A percentile compares a stretch with the other conserved stretches of the same genome.
Conservation (phyloP, 768 basidiomycete species). For the Hypholoma fasciculare region DNA sequence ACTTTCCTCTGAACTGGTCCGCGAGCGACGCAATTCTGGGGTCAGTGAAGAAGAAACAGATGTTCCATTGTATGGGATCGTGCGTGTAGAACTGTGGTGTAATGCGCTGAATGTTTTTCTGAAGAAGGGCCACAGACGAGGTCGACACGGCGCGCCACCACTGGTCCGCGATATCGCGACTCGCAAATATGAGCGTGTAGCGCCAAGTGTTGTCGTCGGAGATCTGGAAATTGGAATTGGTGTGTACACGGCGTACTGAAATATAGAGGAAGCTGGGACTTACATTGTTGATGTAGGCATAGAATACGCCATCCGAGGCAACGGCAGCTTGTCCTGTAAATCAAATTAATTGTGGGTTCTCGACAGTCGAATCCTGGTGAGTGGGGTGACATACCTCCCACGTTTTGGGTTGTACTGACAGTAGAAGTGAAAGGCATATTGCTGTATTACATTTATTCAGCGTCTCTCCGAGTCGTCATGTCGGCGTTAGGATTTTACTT, state of each 20-base stretch:
- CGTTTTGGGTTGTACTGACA: background rate
- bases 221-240: background rate
- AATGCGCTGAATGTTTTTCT: background rate
- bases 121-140: background rate
- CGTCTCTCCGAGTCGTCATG: no score
- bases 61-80: background rate
- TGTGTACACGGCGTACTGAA: background rate
- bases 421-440: background rate
- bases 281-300: background rate
- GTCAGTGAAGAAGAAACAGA: background rate
- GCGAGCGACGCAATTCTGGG: background rate
- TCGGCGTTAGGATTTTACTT: no score
- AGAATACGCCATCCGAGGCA: background rate
- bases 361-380: background rate
- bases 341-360: background rate
- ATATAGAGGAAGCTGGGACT: no score
- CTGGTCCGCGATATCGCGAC: background rate
- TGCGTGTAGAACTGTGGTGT: background rate
- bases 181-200: background rate
- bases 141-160: conserved; percentile 3
- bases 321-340: background rate
- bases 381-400: background rate
- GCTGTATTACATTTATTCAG: no score
- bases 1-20: background rate
- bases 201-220: background rate